These are phyloP conservation scores for Fusarium robinianum DNA, from an alignment of 2,329 filamentous ascomycete genomes.

Conservation along the genomic window DNA sequence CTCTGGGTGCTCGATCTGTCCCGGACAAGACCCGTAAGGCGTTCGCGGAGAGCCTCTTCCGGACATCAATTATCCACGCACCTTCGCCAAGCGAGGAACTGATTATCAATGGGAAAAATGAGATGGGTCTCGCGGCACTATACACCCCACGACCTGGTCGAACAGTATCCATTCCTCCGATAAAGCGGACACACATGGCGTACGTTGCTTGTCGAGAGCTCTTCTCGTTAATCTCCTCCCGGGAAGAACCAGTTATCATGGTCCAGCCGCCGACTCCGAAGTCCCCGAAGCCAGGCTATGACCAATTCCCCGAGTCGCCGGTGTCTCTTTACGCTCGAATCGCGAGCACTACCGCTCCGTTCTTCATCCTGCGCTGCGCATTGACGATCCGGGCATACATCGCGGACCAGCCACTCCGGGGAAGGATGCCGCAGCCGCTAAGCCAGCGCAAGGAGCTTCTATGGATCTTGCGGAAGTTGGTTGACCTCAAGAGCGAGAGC, in stretches of 20 bases:
- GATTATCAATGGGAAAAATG: constrained; percentile 52
- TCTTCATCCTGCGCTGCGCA: constrained; percentile 79
- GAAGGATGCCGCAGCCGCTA: constrained; percentile 84
- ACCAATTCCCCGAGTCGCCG: constrained; percentile 25
- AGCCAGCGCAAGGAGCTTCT: constrained; percentile 79
- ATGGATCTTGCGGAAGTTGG: constrained; percentile 69
- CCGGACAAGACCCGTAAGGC: constrained; percentile 67
- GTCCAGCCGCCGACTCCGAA: constrained; percentile 53
- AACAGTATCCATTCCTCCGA: constrained; percentile 70
- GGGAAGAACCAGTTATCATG: constrained; percentile 40
- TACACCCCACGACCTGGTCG: constrained; percentile 70
- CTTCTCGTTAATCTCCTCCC: constrained; percentile 65
- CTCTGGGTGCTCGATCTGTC: constrained; percentile 68
- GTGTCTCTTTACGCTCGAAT: constrained; percentile 59
- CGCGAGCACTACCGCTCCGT: constrained; percentile 76
- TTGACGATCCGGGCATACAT: constrained; percentile 83
- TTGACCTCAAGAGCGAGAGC: constrained; percentile 69
- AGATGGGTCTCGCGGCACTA: constrained; percentile 60
- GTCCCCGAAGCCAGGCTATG: constrained; percentile 40
- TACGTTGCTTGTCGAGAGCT: constrained; percentile 83
- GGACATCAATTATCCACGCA: constrained; percentile 78
- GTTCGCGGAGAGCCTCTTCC: constrained; percentile 79
- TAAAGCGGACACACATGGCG: constrained; percentile 70
- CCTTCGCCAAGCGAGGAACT: constrained; percentile 59
- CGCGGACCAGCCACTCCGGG: constrained; percentile 87